Evolutionary conservation across 768 basidiomycete species (phyloP), one percentile per base, ranked within the genome.

Genomic region (Tricholoma terreum): DNA sequence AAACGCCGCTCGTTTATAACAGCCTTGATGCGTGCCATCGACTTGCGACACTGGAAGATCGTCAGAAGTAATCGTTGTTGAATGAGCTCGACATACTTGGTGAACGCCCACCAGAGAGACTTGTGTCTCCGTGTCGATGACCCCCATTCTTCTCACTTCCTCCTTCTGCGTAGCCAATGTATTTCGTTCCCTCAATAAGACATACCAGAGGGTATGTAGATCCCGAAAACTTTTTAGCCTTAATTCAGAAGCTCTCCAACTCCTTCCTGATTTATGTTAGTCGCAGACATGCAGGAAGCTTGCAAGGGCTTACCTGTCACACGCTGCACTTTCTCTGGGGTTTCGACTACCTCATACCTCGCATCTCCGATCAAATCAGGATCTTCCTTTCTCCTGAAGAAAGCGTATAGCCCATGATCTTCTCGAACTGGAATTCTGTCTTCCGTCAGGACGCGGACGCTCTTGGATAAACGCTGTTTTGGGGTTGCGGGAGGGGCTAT

Each of bases 11-110:
- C 95, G 67, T 93, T 93, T 50, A 98, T 77, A 19, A 98, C 86
- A 57, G 83, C 85, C 71, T 98, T 98, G 71, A 98, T 93, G 17
- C 92, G 86, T n/a, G 92, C 93, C 94, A 97, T 96, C 17, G 92
- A 88, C 77, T 94, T 96, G 19, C 90, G 89, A 72, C 86, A 88
- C 94, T 97, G 61, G 9, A 50, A 30, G 54, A 53, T 3, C 4
- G 48, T 52, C 22, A 58, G 46, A 9, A 50, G 33, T 19, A 52
- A 19, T 9, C 50, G 21, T 43, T 24, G 43, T 21, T 24, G 33
- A 31, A 54, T 7, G 34, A 33, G 17, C 8, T 22, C 35, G 51
- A 68, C 79, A 49, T 61, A 85, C 84, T 65, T 79, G 75, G 14
- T 77, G 75, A 30, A 82, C 75, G 66, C 71, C 76, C 11, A 58